Evolutionary conservation across 2,329 filamentous ascomycete species (phyloP), one percentile per base, ranked within the genome.

Genomic region (Ophiostoma ulmi): DNA sequence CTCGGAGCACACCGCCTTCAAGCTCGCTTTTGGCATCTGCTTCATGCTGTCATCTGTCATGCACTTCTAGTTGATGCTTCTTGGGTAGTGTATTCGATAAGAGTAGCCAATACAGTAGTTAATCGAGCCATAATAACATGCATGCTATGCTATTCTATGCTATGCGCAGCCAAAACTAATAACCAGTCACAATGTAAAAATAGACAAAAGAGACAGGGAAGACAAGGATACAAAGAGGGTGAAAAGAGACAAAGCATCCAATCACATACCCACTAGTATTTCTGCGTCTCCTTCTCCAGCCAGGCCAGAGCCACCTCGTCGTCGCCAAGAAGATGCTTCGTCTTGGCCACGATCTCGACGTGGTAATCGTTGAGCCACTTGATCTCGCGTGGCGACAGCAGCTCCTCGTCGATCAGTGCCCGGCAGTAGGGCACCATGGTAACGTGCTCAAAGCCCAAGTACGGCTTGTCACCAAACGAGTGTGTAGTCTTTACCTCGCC

Each of bases 361-460:
- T 97, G 91, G 78, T 97, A 97, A 61, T 88, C 85, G 76, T 98
- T 97, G 75, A 99, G 81, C 92, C 94, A 99, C 72, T 86, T 81
- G 81, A 90, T 91, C 82, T 99, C 95, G 14, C 82, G 84, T 5
- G 84, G 82, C 0, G 89, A 93, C 75, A 99, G 81, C 44, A 97
- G 82, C 69, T 78, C 83, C 70, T 86, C 82, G 76, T 98, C 91
- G 74, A 97, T 93, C 74, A 99, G 82, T 73, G 93, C 97, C 73
- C 89, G 87, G 81, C 94, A 97, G 80, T 97, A 93, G 0, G 95
- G 95, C 22, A 94, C 93, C 93, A 99, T 93, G 0, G 95, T 99
- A 74, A 98, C 93, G 79, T 97, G 92, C 82, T 99, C 94, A 75
- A 99, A 99, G 3, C 94, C 93, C 48, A 98, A 83, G 81, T 92